Percentiles rank a stretch among this genome's conserved stretches.
Conservation (phyloP, 2,329 filamentous ascomycete genomes). For the Plectosphaerella sp. region DNA sequence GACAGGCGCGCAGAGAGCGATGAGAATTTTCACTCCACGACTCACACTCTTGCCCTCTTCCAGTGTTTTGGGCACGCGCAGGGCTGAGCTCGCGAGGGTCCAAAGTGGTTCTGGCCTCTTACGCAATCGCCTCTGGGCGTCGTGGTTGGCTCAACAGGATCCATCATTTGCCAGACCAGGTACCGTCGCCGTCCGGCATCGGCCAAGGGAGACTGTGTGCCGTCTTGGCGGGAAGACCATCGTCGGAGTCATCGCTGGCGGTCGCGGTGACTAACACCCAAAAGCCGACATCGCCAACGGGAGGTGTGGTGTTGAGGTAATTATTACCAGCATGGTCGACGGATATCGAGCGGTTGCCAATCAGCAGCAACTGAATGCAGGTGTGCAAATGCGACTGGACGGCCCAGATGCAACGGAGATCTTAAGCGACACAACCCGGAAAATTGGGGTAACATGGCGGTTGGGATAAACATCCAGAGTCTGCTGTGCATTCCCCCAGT, state of each 20-base stretch:
- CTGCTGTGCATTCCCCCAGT: not conserved
- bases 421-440: not conserved
- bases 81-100: not conserved
- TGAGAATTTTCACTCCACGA: not conserved
- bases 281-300: no score
- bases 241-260: not conserved
- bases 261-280: not conserved
- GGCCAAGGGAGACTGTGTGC: not conserved
- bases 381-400: not conserved
- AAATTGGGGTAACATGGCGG: not conserved
- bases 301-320: no score
- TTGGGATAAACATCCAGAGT: not conserved
- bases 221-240: not conserved
- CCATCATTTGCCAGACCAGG: not conserved
- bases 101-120: not conserved
- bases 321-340: no score
- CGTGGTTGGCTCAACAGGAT: conserved; percentile 3
- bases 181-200: not conserved
- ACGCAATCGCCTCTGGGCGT: conserved; percentile 9
- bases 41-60: not conserved
- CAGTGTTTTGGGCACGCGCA: not conserved
- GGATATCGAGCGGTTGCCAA: no score
- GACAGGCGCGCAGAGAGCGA: not conserved
- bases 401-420: not conserved
- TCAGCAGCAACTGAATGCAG: no score